phyloP scores from a whole-genome alignment of 257 asterid genomes.

The Scutellaria galericulata region DNA sequence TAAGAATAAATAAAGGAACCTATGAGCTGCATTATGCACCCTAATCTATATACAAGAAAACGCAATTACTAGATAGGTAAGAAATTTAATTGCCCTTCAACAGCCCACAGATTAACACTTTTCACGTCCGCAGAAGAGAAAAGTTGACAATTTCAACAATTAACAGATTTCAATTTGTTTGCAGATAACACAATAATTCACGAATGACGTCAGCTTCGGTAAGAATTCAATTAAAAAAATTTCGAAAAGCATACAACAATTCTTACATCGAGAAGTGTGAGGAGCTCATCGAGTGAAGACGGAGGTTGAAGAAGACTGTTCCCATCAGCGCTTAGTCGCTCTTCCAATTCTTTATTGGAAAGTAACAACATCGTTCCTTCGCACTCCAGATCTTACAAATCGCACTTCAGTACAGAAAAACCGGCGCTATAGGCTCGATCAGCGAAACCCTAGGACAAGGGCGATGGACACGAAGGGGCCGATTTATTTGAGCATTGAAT shows the following conservation, averaged over 20 bases:
- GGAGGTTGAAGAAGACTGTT: constrained; percentile 66
- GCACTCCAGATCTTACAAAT: constrained; percentile 30
- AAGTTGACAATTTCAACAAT: constrained; percentile 16
- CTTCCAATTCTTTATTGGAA: constrained; percentile 46
- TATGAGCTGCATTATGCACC: background rate
- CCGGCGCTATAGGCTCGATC: background rate
- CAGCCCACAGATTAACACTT: no score
- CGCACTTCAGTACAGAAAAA: constrained; percentile 10
- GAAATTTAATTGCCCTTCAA: background rate
- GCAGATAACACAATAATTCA: background rate
- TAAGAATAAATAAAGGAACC: no score
- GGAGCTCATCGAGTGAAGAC: constrained; percentile 58
- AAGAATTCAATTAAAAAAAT: background rate
- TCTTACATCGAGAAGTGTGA: constrained; percentile 75
- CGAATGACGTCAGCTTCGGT: background rate
- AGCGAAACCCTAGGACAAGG: constrained; percentile 34
- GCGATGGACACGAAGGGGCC: background rate
- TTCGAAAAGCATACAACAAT: background rate
- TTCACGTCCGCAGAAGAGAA: background rate
- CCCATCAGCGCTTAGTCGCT: constrained; percentile 65
- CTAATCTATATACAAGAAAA: background rate
- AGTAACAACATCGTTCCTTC: constrained; percentile 33
- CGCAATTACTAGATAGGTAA: background rate
- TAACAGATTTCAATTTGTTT: background rate
- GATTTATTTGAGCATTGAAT: background rate